Evolutionary conservation across 345 rosid genomes (phyloP), one percentile per base, ranked within the genome.

Genomic region (Eucalyptus urophylla): DNA sequence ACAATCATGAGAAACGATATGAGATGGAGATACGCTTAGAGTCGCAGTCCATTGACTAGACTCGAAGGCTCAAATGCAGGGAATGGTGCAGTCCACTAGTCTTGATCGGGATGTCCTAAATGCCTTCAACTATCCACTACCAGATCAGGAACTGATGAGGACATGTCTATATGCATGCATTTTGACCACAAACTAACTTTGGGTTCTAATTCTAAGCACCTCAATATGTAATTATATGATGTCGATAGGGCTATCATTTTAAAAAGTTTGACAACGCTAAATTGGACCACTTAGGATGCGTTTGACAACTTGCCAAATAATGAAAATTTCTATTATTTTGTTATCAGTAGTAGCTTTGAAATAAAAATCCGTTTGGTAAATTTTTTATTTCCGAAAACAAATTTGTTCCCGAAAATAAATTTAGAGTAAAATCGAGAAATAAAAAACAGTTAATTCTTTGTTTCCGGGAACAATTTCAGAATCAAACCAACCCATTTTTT

Each of bases 391-490:
- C 37, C 37, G 37, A 33, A 33, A 33, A 33, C 37, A 33, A 33
- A 33, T 33, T 33, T 33, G 37, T 33, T 33, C 37, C 37, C 3
- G 37, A 33, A 33, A 33, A 33, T 33, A 33, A 33, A 33, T 33
- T 33, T 33, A 8, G 11, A 53, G 4, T 53, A 53, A 2, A 53
- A 21, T 53, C 1, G 11, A 53, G 5, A 53, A 53, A 4, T 21
- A 53, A 19, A 8, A 53, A 1, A 21, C 1, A 53, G 0, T 53
- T 21, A 11, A 53, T 53, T 53, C 5, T 53, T 53, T 53, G 5
- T 21, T 53, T 8, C 0, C 1, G 2, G 2, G 5, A 21, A 53
- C 10, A 53, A 8, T 21, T 53, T 8, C 0, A 53, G 0, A 53
- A 53, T 21, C 11, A 53, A 53, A 8, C 5, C 2, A 53, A 53